These are phyloP conservation scores for Pseudoscleropodium purum DNA, from an alignment of 225 moss, liverwort and hornwort species.

Conservation along the genomic window DNA sequence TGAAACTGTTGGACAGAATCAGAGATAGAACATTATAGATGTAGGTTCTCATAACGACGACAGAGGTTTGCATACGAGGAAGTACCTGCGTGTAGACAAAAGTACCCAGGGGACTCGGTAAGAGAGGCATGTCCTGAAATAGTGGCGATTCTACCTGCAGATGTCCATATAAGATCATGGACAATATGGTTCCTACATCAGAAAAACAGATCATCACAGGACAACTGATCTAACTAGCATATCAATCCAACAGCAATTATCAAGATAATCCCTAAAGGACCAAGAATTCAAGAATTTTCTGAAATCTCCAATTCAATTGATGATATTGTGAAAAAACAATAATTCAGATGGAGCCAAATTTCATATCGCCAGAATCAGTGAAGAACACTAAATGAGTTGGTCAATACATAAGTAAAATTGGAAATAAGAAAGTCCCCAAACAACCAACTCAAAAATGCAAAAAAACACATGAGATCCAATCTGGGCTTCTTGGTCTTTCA, in stretches of 20 bases:
- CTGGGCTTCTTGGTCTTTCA: neutral
- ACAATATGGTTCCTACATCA: neutral
- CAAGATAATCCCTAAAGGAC: neutral
- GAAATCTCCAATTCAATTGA: neutral
- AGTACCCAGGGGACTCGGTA: constrained; percentile 91
- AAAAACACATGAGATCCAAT: neutral
- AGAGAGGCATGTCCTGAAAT: constrained; percentile 83
- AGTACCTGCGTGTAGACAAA: constrained; percentile 88
- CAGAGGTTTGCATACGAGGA: neutral
- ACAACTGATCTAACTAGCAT: neutral
- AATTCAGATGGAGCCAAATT: neutral
- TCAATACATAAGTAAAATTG: neutral
- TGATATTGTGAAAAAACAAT: too few relatives aligned
- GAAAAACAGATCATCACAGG: neutral
- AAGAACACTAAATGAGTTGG: neutral
- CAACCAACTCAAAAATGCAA: neutral
- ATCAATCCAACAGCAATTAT: neutral
- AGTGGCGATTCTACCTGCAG: constrained; percentile 86
- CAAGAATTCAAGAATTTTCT: neutral
- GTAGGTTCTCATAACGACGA: neutral
- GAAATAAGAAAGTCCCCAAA: neutral
- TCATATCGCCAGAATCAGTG: neutral
- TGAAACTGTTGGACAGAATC: neutral
- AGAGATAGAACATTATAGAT: neutral
- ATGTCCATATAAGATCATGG: neutral